Conservation (phyloP, 148 eudicot genomes). For the Persicaria tinctoria region DNA sequence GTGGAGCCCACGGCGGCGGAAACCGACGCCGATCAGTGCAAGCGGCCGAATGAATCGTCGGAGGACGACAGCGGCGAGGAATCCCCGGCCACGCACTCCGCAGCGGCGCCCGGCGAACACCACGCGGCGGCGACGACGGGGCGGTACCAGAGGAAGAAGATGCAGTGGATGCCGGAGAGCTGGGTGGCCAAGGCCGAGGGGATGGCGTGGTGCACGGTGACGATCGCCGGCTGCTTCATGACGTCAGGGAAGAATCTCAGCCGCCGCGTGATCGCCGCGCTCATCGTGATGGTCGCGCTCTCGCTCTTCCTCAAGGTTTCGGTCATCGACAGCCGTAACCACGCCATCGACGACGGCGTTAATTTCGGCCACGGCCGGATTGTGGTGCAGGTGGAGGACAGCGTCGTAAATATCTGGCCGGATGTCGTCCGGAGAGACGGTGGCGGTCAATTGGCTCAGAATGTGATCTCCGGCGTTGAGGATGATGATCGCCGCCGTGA, state of each 20-base stretch:
- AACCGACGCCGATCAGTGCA: not conserved
- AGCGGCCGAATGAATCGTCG: not conserved
- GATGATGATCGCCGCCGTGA: not conserved
- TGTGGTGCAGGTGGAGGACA: not conserved
- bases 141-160: conserved; percentile 1
- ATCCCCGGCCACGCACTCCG: not conserved
- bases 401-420: not conserved
- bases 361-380: not conserved
- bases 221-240: not conserved
- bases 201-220: conserved; percentile 5
- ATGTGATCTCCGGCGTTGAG: not conserved
- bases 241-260: not conserved
- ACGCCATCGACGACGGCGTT: not conserved
- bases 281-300: not conserved
- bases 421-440: not conserved
- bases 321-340: not conserved
- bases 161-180: conserved; percentile 7
- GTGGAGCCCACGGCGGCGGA: not conserved
- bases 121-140: not conserved
- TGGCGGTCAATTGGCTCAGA: not conserved
- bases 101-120: not conserved
- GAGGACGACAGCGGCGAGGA: not conserved
- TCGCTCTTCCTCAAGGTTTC: conserved; percentile 4
- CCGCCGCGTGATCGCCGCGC: not conserved
- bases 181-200: not conserved